Evolutionary conservation across 441 rosid genomes (phyloP), one percentile per base, ranked within the genome.

Genomic region (Pelargonium citronellum): DNA sequence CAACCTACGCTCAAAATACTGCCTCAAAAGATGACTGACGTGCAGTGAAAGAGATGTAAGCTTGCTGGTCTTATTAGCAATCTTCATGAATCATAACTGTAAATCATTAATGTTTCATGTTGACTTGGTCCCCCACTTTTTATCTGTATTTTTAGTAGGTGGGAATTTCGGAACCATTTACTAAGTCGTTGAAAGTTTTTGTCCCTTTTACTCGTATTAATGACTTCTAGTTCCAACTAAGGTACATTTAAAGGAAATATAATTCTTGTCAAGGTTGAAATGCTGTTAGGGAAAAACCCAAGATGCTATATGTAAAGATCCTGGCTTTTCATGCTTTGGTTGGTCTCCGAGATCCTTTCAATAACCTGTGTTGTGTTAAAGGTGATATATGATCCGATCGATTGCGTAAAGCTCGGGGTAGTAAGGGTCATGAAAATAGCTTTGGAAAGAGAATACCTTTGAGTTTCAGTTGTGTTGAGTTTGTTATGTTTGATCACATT

Each of bases 1-100:
- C 76, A 78, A 75, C 71, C 78, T 94, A 60, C 83, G 80, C 2
- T 67, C 83, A 0, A 77, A 69, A 67, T 91, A 94, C 79, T 76
- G 87, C 79, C 78, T 82, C n/a, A 68, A 79, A 70, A 72, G 39
- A 51, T 84, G 76, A 83, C 39, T 66, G 73, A 67, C 64, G 44
- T 43, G 51, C 60, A 55, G 17, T 55, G 12, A 65, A 20, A 15
- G 12, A 65, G 19, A 64, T 46, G 57, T 63, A 55, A 4, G 22
- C 44, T 69, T 16, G 7, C 10, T 6, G 15, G 22, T 27, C n/a
- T 63, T 55, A 22, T 22, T 3, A 20, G 63, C 66, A 64, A 61
- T 44, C 10, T 64, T 6, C 51, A 57, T 19, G n/a, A 11, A 9
- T 34, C 19, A 4, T 22, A 27, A 11, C n/a, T 34, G 78, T 69